Evolutionary conservation across 83 land plant genomes (phyloP).

Genomic region (Picea mariana): DNA sequence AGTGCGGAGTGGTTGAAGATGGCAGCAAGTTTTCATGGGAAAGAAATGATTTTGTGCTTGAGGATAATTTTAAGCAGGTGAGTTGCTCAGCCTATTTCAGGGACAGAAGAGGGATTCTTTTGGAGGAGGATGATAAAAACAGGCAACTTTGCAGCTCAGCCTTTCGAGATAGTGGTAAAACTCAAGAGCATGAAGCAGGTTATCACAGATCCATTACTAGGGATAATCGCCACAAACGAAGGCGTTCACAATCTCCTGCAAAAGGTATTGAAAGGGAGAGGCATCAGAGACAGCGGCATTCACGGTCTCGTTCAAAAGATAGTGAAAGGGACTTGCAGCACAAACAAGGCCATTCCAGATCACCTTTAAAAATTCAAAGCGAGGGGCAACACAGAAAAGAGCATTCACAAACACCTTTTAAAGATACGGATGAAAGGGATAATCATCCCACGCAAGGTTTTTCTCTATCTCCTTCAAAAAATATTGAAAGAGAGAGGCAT

Average conservation of each 20-base stretch:
- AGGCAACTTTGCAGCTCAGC: neutral
- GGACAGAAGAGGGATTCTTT: neutral
- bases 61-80: neutral
- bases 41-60: neutral
- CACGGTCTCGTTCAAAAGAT: neutral
- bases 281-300: neutral
- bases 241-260: neutral
- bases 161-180: neutral
- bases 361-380: neutral
- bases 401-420: neutral
- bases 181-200: neutral
- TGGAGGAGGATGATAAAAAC: neutral
- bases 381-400: neutral
- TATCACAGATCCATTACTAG: neutral
- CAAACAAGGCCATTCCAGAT: neutral
- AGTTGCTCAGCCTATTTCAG: neutral
- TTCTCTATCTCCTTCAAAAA: slow-evolving; percentile 1
- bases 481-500: slow-evolving; percentile 5
- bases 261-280: neutral
- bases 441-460: neutral
- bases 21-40: neutral
- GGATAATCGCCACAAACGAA: neutral
- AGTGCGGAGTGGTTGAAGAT: slow-evolving; percentile 2
- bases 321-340: neutral
- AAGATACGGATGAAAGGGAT: slow-evolving; percentile 2